These are phyloP conservation scores for Fusarium albidum DNA, from an alignment of 2,329 filamentous ascomycete species.

Conservation along the genomic window DNA sequence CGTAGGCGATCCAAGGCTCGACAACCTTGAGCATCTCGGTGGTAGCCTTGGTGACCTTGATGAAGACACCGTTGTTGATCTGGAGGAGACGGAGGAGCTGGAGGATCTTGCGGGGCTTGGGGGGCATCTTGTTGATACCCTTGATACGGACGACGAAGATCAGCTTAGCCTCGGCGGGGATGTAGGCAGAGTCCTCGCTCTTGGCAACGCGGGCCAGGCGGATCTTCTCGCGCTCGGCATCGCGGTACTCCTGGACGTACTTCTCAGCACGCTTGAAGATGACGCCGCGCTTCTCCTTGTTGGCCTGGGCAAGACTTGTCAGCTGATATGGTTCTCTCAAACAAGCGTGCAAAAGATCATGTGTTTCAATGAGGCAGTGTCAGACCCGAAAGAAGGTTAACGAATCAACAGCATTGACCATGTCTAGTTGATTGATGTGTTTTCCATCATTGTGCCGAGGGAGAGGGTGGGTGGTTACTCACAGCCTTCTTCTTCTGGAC, in stretches of 20 bases:
- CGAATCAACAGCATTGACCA: conserved; percentile 96
- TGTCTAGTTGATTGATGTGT: conserved; percentile 92
- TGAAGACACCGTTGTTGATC: conserved; percentile 99
- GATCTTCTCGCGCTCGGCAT: conserved; percentile 98
- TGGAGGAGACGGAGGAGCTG: conserved; percentile 99
- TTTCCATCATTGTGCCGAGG: conserved; percentile 80
- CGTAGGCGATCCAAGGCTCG: conserved; percentile 98
- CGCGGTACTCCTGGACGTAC: conserved; percentile 99
- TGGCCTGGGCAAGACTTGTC: conserved; percentile 70
- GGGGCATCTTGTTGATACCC: conserved; percentile 99
- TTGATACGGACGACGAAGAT: conserved; percentile 99
- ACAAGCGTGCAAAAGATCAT: conserved; percentile 27
- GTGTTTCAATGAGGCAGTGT: conserved; percentile 53
- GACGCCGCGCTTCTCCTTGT: conserved; percentile 97
- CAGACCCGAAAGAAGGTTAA: conserved; percentile 99
- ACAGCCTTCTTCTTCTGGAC: conserved; percentile 91
- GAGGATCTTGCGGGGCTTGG: conserved; percentile 99
- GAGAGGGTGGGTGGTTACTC: conserved; percentile 56
- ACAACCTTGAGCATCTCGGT: conserved; percentile 97
- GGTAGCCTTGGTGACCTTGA: conserved; percentile 97
- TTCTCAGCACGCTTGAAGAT: conserved; percentile 99
- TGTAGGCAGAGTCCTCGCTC: conserved; percentile 91
- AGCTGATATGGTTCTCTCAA: conserved; percentile 41
- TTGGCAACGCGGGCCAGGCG: conserved; percentile 89
- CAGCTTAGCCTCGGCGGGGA: conserved; percentile 93